These are phyloP conservation scores for Leccinum rimulosum DNA, from an alignment of 768 basidiomycete species.

Conservation along the genomic window DNA sequence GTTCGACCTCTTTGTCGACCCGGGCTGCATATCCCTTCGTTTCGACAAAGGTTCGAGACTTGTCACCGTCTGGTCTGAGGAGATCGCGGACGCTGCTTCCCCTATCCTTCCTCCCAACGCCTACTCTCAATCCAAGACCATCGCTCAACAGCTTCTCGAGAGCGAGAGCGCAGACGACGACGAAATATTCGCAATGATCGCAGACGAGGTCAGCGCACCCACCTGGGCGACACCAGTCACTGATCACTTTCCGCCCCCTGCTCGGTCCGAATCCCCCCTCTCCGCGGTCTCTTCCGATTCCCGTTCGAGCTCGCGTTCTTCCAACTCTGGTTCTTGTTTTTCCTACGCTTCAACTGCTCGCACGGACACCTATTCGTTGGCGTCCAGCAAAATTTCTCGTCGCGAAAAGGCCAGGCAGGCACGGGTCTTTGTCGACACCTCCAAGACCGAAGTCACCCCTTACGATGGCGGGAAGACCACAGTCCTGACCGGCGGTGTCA, in stretches of 20 bases:
- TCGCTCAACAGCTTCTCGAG: constrained; percentile 73
- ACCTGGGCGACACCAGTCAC: constrained; percentile 68
- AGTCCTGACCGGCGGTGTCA: constrained; percentile 83
- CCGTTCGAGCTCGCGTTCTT: constrained; percentile 57
- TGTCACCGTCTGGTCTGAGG: constrained; percentile 68
- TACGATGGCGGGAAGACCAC: constrained; percentile 89
- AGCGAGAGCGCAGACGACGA: constrained; percentile 72
- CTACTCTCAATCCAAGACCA: constrained; percentile 47
- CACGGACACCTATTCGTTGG: constrained; percentile 46
- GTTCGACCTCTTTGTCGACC: constrained; percentile 80
- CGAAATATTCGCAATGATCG: constrained; percentile 70
- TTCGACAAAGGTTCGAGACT: constrained; percentile 46
- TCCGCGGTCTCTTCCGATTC: constrained; percentile 54
- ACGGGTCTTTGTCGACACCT: constrained; percentile 69
- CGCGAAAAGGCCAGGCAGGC: constrained; percentile 68
- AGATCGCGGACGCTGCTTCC: constrained; percentile 31
- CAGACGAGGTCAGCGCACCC: constrained; percentile 65
- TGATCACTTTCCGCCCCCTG: constrained; percentile 53
- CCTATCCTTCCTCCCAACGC: constrained; percentile 18
- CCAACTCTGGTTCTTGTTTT: constrained; percentile 70
- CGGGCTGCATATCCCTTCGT: constrained; percentile 72
- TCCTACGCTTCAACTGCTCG: constrained; percentile 64
- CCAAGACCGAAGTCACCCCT: constrained; percentile 78
- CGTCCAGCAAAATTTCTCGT: constrained; percentile 53
- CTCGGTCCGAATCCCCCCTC: constrained; percentile 55